phyloP scores from a whole-genome alignment of 2,329 filamentous ascomycete genomes.

The Lecanoromycetidae sp. region DNA sequence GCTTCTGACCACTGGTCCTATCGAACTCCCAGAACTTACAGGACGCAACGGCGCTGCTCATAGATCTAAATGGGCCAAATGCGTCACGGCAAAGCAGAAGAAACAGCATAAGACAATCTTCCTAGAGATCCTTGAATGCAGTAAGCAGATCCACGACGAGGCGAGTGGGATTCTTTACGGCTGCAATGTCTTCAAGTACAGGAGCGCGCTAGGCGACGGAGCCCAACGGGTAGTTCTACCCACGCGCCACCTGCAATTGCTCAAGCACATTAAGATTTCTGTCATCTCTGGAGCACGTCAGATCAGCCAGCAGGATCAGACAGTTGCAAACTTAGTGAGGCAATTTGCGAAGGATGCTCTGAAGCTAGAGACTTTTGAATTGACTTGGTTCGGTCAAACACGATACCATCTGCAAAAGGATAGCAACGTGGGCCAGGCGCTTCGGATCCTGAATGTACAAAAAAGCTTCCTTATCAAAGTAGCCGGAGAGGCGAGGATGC shows the following conservation, averaged over 20 bases:
- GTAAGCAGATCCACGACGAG: slow-evolving; percentile 20
- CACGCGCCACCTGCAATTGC: slow-evolving; percentile 5
- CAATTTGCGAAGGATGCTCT: background rate
- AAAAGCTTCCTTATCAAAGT: background rate
- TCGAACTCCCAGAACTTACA: slow-evolving; percentile 9
- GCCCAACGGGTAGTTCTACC: background rate
- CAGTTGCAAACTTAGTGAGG: slow-evolving; percentile 3
- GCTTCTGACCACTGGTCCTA: slow-evolving; percentile 5
- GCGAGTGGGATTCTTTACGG: slow-evolving; percentile 20
- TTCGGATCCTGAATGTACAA: slow-evolving; percentile 5
- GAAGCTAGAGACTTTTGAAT: slow-evolving; percentile 8
- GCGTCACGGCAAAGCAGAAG: background rate
- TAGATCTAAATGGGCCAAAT: background rate
- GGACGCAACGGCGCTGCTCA: slow-evolving; percentile 1
- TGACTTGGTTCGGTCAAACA: slow-evolving; percentile 7
- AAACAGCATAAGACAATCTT: slow-evolving; percentile 7
- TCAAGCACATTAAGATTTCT: slow-evolving; percentile 9
- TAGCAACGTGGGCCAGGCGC: background rate
- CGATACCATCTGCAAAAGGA: background rate
- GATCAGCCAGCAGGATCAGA: background rate
- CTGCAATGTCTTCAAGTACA: slow-evolving; percentile 18
- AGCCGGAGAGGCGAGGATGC: slow-evolving; percentile 4
- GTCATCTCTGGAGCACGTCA: background rate
- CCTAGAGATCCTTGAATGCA: slow-evolving; percentile 15
- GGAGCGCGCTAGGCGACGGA: background rate